phyloP scores from a whole-genome alignment of 2,329 filamentous ascomycete species.

The Calycina marina region DNA sequence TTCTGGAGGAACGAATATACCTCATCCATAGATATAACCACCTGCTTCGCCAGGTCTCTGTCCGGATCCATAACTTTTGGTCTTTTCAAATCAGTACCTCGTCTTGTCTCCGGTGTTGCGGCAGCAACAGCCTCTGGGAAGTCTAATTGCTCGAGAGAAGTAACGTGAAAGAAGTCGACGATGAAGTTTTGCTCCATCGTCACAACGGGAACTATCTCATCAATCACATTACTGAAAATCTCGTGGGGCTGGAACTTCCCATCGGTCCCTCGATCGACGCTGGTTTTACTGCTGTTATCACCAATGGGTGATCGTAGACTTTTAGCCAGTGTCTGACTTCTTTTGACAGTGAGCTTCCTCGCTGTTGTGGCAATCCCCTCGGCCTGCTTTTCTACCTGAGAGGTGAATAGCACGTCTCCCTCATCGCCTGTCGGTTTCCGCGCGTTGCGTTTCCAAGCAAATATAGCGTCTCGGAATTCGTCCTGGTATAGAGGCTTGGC shows the following conservation, averaged over 20 bases:
- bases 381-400: constrained; percentile 70
- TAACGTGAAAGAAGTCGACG: constrained; percentile 91
- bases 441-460: constrained; percentile 67
- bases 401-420: constrained; percentile 73
- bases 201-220: constrained; percentile 70
- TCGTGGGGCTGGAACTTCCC: constrained; percentile 63
- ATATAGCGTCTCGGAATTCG: constrained; percentile 65
- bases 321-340: constrained; percentile 74
- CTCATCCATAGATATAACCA: constrained; percentile 78
- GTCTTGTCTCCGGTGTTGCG: constrained; percentile 50
- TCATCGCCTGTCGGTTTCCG: constrained; percentile 66
- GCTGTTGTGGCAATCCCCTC: constrained; percentile 64
- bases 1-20: constrained; percentile 71
- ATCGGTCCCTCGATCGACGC: constrained; percentile 39
- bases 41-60: constrained; percentile 66
- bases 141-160: constrained; percentile 67
- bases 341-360: constrained; percentile 83
- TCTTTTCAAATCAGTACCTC: constrained; percentile 56
- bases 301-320: constrained; percentile 53
- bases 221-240: constrained; percentile 64
- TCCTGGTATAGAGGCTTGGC: constrained; percentile 64
- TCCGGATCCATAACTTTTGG: constrained; percentile 79
- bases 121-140: constrained; percentile 68
- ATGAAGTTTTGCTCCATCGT: constrained; percentile 95
- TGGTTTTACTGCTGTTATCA: constrained; percentile 38